These are phyloP conservation scores for Chlamydomonas sp. DNA, from an alignment of 139 green algal genomes.

Conservation along the genomic window DNA sequence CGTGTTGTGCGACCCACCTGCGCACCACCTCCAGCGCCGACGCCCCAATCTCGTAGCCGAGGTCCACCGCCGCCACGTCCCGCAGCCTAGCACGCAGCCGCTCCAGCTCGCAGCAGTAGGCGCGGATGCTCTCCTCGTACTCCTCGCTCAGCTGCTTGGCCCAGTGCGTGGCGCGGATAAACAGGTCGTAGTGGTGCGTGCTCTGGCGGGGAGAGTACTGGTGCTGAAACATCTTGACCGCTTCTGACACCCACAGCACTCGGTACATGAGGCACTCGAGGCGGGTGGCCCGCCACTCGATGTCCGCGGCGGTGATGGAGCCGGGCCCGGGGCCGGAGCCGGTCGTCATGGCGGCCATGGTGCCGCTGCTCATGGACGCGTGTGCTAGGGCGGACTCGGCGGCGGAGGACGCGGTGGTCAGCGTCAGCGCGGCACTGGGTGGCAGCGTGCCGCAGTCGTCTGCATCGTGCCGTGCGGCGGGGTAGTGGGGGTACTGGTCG, in stretches of 20 bases:
- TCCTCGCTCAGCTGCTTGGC: constrained; percentile 63
- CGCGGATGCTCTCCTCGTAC: constrained; percentile 59
- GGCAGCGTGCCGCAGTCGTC: background rate
- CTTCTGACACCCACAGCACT: constrained; percentile 68
- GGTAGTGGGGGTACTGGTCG: background rate
- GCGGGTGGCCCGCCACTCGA: constrained; percentile 56
- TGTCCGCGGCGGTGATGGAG: constrained; percentile 34
- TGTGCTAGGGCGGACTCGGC: background rate
- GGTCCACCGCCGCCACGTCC: constrained; percentile 68
- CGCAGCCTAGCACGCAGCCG: constrained; percentile 53
- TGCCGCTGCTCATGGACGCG: background rate
- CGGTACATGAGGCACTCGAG: constrained; percentile 73
- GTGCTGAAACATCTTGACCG: constrained; percentile 61
- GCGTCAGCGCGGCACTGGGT: background rate
- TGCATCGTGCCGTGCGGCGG: background rate
- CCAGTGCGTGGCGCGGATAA: constrained; percentile 64
- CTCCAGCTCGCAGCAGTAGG: constrained; percentile 64
- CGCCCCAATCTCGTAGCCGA: constrained; percentile 59
- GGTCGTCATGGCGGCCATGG: background rate
- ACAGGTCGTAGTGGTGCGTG: constrained; percentile 51
- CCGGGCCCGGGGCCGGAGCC: background rate
- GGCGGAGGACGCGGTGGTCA: background rate
- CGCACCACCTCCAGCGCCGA: constrained; percentile 61
- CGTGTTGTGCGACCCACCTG: constrained; percentile 23
- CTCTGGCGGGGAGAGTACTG: constrained; percentile 56